These are phyloP conservation scores for Aspergillus proliferans DNA, from an alignment of 2,329 filamentous ascomycete genomes.

Conservation along the genomic window DNA sequence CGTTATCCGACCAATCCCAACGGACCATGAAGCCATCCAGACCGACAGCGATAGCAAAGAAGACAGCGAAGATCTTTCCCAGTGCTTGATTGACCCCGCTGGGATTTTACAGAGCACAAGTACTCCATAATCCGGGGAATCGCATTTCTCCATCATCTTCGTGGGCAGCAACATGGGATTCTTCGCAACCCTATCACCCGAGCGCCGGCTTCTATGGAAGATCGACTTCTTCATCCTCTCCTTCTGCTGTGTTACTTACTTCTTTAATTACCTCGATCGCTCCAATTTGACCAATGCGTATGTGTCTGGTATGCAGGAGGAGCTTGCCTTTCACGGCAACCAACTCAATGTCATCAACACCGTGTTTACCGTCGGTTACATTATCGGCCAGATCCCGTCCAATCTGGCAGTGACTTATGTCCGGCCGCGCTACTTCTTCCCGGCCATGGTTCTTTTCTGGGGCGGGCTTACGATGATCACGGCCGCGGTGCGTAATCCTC, in stretches of 20 bases:
- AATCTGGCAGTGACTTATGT: conserved; percentile 21
- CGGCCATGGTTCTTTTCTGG: conserved; percentile 26
- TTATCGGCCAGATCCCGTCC: conserved; percentile 19
- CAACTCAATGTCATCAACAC: conserved; percentile 22
- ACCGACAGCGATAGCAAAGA: too few species aligned
- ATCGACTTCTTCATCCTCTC: conserved; percentile 46
- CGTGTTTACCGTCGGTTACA: conserved; percentile 20
- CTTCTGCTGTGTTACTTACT: conserved; percentile 43
- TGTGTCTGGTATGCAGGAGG: conserved; percentile 32
- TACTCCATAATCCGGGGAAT: too few species aligned
- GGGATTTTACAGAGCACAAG: too few species aligned
- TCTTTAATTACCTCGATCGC: conserved; percentile 44
- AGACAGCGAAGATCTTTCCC: too few species aligned
- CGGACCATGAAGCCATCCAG: too few species aligned
- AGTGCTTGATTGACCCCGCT: too few species aligned
- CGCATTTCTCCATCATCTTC: too few species aligned
- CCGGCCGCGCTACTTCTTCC: conserved; percentile 21
- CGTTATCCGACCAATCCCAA: too few species aligned
- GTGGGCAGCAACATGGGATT: not conserved
- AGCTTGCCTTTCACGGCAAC: conserved; percentile 26
- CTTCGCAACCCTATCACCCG: not conserved
- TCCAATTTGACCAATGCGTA: conserved; percentile 46
- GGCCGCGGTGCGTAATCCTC: conserved; percentile 22
- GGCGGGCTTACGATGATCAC: conserved; percentile 28
- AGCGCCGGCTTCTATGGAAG: conserved; percentile 45